Conservation (phyloP, 2,329 filamentous ascomycete genomes). For the Gliomastix tumulicola region DNA sequence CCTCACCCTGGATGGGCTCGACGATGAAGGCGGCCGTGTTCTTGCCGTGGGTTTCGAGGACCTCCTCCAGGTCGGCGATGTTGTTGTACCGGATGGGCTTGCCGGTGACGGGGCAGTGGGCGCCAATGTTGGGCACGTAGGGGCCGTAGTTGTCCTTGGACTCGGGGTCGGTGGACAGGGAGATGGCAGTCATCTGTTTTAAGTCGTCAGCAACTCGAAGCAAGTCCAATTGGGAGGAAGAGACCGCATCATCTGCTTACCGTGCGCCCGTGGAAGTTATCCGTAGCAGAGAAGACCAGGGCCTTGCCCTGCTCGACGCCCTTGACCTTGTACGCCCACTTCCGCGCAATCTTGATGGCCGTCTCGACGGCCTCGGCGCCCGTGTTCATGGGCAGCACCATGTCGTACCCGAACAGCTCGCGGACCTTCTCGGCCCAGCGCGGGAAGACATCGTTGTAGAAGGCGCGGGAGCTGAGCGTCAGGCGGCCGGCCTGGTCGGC, state of each 20-base stretch:
- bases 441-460: conserved; percentile 98
- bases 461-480: conserved; percentile 88
- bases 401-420: conserved; percentile 86
- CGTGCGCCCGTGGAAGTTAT: conserved; percentile 96
- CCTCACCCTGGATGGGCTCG: conserved; percentile 96
- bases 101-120: conserved; percentile 64
- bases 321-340: conserved; percentile 98
- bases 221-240: too few species aligned
- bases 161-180: conserved; percentile 90
- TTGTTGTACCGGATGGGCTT: conserved; percentile 82
- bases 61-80: conserved; percentile 69
- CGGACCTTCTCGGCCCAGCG: conserved; percentile 91
- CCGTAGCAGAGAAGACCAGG: conserved; percentile 72
- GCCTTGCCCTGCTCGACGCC: conserved; percentile 79
- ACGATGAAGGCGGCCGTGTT: conserved; percentile 90
- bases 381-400: conserved; percentile 98
- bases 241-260: too few species aligned
- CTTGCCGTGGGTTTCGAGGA: conserved; percentile 72
- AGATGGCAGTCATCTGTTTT: conserved; percentile 79
- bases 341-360: conserved; percentile 89
- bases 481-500: conserved; percentile 83
- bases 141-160: conserved; percentile 96
- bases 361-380: conserved; percentile 96
- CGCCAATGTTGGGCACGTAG: conserved; percentile 84
- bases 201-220: background rate